Evolutionary conservation across 495 filamentous ascomycete species (phyloP), one percentile per base, ranked within the genome.

Genomic region (Bacidia gigantensis): DNA sequence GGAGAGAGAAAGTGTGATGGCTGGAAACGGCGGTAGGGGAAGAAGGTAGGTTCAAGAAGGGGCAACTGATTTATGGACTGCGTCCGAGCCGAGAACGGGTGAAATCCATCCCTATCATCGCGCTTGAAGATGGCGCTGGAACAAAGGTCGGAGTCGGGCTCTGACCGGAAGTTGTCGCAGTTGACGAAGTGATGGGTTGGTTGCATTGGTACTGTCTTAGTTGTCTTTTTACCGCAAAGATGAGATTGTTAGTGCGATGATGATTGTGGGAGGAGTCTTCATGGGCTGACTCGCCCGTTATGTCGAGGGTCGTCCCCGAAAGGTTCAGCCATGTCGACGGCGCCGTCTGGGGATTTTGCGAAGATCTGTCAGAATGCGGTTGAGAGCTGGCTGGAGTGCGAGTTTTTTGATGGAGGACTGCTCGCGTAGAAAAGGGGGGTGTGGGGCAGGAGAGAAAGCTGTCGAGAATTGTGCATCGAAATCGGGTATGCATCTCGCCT

Each of bases 401-500:
- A 75, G 72, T 14, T 54, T 51, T 17, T 59, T 46, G 32, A 79
- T 70, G 14, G 75, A 52, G 11, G 64, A 62, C 41, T 74, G 66
- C 52, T 78, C 72, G 26, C 68, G 67, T 1, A 64, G 50, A 59
- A 79, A 67, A 14, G 63, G 54, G 23, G 65, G 58, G 5, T 72
- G 46, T 71, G 67, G 11, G 68, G 63, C 26, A 77, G 60, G 17
- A 67, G 64, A 9, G 68, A 52, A 11, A 71, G 60, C n/a, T 71
- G 49, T 46, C 59, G 48, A 0, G 50, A 51, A 42, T 77, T 73
- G 32, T 42, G 29, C 23, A 43, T 52, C n/a, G n/a, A 20, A 35
- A 14, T 5, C 29, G 29, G 7, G 29, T 35, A 14, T 35, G 29
- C 7, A 35, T 14, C 7, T 35, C 29, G 29, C 29, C 29, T 35